Evolutionary conservation across 257 asterid genomes (phyloP), one percentile per base, ranked within the genome.

Genomic region (Forsythia viridissima): DNA sequence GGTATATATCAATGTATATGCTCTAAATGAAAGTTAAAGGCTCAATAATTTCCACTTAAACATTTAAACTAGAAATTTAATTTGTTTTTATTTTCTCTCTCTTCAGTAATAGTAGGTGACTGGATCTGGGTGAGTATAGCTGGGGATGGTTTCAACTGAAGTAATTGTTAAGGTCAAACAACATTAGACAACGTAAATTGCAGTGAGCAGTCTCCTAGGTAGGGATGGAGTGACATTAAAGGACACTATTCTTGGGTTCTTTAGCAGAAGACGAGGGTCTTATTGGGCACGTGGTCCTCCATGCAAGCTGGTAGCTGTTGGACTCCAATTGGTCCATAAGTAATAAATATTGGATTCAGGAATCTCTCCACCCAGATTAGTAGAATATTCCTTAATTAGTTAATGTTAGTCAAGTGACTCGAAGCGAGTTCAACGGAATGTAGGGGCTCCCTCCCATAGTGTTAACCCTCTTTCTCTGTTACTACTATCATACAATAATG

Each of bases 221-320:
- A 48, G 4, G 37, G 24, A 8, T 72, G 57, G 57, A 13, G 55
- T 46, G 55, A 46, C 0, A 48, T 48, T 48, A 13, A 13, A 48
- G 7, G 4, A 13, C 57, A 48, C 13, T 48, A 44, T 21, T 4
- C 34, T 30, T 30, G 34, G 34, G 34, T 30, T 30, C 34, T 21
- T 5, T 44, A 6, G 38, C 78, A 73, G 72, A 55, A 39, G 82
- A 83, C 84, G 76, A 1, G 85, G 88, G 84, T 82, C 83, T 77
- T 82, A 85, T 77, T 77, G 48, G 55, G 52, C 83, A 86, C 83
- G 90, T 84, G 87, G 59, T 30, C 59, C 24, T 59, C 46, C 8
- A 18, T 34, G 51, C 52, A 30, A 30, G 1, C 34, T 30, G 34
- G 34, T 48, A 0, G 57, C n/a, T 48, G 57, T 48, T 48, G n/a